Base-by-base conservation (phyloP, 2,329 filamentous ascomycete species). In the Pseudogymnoascus sp. region DNA sequence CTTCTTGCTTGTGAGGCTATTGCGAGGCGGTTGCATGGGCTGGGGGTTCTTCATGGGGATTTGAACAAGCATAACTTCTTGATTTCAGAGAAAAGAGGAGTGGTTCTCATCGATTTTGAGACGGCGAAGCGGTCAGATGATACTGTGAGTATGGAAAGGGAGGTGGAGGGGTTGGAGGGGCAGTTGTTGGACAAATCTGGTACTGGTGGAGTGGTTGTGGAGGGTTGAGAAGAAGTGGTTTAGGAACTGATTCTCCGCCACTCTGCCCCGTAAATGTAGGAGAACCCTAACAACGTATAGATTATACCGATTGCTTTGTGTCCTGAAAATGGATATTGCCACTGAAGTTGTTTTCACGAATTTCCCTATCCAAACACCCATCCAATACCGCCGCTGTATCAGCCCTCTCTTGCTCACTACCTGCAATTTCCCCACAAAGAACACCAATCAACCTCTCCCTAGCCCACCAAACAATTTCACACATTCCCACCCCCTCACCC, bases 1-100 rank as follows among this genome's bases (percentile, higher is more conserved):
- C 44, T 76, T 6, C 31, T 21, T 3, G 60, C 64, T 0, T 78
- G 75, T 65, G 66, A 68, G 42, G 23, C 19, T 5, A 64, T 64
- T 15, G 65, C 78, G 17, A 13, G 15, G n/a, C 67, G 66, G 61
- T 66, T 78, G 62, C 76, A 78, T 66, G 10, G 35, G 1, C 64
- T 77, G n/a, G 71, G 72, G 0, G 72, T 78, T 36, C 67, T 69
- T 63, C 74, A 77, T 65, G 73, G 73, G 2, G 74, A 78, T 67
- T 67, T 76, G 60, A 76, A 77, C 65, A 73, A 70, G 63, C 66
- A 75, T 64, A 76, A 76, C 63, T 75, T 78, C 62, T 70, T 78
- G 11, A 63, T 78, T 4, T 65, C 35, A 1, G 64, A 72, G 13
- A 67, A 72, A 13, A 67, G 64, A 7, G 62, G 65, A 6, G 71